Percentiles rank a stretch among this genome's conserved stretches.
phyloP scores from a whole-genome alignment of 2,329 filamentous ascomycete genomes.

The Lachnellula suecica region DNA sequence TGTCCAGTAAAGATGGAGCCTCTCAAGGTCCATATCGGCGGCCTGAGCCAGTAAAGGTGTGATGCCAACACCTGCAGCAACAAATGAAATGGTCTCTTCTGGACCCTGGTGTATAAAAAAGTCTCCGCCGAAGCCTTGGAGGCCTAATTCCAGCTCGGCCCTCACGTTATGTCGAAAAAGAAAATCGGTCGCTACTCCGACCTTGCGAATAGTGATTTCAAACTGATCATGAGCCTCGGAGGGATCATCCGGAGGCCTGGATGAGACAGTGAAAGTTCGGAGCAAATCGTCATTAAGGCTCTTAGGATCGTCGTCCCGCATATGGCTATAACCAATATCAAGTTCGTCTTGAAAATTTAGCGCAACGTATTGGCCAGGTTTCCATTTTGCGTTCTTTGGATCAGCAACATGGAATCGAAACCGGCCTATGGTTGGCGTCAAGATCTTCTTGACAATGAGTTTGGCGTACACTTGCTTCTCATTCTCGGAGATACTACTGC shows the following conservation, averaged over 20 bases:
- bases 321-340: constrained; percentile 75
- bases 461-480: constrained; percentile 41
- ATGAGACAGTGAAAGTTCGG: constrained; percentile 80
- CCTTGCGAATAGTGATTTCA: constrained; percentile 69
- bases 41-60: constrained; percentile 76
- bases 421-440: constrained; percentile 67
- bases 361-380: constrained; percentile 74
- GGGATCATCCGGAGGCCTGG: constrained; percentile 28
- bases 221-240: constrained; percentile 39
- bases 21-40: constrained; percentile 44
- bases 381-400: constrained; percentile 46
- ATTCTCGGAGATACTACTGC: constrained; percentile 5
- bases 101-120: constrained; percentile 44
- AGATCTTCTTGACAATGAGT: constrained; percentile 54
- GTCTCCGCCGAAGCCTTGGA: constrained; percentile 73
- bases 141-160: constrained; percentile 58
- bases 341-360: constrained; percentile 70
- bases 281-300: constrained; percentile 84
- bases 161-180: constrained; percentile 58
- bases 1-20: constrained; percentile 67
- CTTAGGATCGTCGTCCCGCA: constrained; percentile 77
- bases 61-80: constrained; percentile 80
- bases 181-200: constrained; percentile 67
- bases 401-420: constrained; percentile 57
- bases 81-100: constrained; percentile 49